Conservation (phyloP, 106 monocot species). For the Posidonia australis region DNA sequence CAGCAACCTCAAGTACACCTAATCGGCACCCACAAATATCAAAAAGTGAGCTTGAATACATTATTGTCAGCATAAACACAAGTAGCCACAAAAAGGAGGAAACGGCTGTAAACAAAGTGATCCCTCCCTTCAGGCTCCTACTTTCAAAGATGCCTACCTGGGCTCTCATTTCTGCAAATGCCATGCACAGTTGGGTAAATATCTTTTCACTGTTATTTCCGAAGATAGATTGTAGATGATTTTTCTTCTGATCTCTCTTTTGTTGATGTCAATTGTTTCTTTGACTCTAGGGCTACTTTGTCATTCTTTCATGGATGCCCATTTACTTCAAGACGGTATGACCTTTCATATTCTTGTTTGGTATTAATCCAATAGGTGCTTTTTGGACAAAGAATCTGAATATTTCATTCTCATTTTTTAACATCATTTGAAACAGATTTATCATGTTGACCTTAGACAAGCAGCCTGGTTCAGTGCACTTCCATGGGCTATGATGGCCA, state of each 20-base stretch:
- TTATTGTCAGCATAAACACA: conserved; percentile 14
- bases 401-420: neutral
- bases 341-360: neutral
- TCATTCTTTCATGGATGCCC: conserved; percentile 98
- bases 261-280: neutral
- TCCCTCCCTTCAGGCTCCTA: conserved; percentile 68
- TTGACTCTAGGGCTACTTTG: conserved; percentile 72
- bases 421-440: conserved; percentile 44
- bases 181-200: conserved; percentile 99
- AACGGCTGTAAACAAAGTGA: conserved; percentile 16
- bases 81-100: conserved; percentile 9
- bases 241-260: neutral
- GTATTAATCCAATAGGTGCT: neutral
- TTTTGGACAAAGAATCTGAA: neutral
- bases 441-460: conserved; percentile 73
- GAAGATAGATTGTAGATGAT: neutral
- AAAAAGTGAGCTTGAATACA: conserved; percentile 60
- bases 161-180: conserved; percentile 91
- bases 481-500: conserved; percentile 94
- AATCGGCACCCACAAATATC: conserved; percentile 64
- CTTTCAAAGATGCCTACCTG: conserved; percentile 91
- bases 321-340: conserved; percentile 88
- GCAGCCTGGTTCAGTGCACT: conserved; percentile 98
- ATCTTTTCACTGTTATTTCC: neutral
- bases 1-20: conserved; percentile 63